phyloP scores from a whole-genome alignment of 116 monocot genomes.

The Thalassia testudinum region DNA sequence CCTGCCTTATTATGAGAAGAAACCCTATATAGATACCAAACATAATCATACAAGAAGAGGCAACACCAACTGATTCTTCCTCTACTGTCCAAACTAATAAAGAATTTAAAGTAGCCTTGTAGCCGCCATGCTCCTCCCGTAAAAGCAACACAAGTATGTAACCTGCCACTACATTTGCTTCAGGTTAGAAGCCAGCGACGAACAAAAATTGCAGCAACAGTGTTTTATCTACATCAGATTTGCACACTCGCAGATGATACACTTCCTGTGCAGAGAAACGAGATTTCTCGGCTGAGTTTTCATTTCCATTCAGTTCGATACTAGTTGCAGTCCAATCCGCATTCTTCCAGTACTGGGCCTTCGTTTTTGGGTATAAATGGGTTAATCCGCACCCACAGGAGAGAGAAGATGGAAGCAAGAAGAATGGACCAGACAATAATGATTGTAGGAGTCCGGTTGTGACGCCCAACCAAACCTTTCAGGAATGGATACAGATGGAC shows the following conservation, averaged over 20 bases:
- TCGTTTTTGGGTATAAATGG: slow-evolving; percentile 49
- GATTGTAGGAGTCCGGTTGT: slow-evolving; percentile 83
- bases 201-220: slow-evolving; percentile 8
- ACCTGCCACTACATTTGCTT: background rate
- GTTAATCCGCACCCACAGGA: slow-evolving; percentile 67
- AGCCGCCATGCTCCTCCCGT: slow-evolving; percentile 7
- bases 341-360: slow-evolving; percentile 59
- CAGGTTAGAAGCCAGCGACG: background rate
- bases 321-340: slow-evolving; percentile 61
- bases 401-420: slow-evolving; percentile 82
- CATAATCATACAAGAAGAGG: slow-evolving; percentile 8
- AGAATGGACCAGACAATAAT: slow-evolving; percentile 91
- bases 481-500: slow-evolving; percentile 91
- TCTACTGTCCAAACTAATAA: slow-evolving; percentile 24
- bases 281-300: background rate
- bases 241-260: no score
- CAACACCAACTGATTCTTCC: slow-evolving; percentile 8
- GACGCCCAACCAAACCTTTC: slow-evolving; percentile 74
- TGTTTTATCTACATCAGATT: slow-evolving; percentile 27
- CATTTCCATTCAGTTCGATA: no score
- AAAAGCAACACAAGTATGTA: slow-evolving; percentile 9
- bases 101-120: slow-evolving; percentile 22
- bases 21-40: slow-evolving; percentile 21
- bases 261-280: background rate
- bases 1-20: slow-evolving; percentile 36